Evolutionary conservation across 129 eudicot species (phyloP).

Genomic region (Silybum marianum): DNA sequence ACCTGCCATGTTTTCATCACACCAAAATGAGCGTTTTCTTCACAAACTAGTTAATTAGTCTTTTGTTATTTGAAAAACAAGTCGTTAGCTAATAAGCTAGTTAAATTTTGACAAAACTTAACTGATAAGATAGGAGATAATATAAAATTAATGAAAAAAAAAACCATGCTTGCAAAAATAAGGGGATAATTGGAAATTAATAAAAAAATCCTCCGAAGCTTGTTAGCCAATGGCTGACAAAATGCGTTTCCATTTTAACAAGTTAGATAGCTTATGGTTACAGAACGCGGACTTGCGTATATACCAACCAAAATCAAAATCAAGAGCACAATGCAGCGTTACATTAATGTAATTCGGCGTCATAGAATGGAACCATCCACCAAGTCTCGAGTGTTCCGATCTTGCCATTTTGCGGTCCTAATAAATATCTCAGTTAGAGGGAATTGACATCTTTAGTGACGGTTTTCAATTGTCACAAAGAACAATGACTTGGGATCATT

Average conservation of each 20-base stretch:
- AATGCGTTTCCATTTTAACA: neutral
- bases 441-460: neutral
- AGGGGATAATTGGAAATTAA: neutral
- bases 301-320: conserved; percentile 62
- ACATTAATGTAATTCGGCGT: conserved; percentile 25
- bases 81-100: neutral
- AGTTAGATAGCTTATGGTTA: neutral
- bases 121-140: neutral
- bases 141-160: neutral
- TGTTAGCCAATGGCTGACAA: neutral
- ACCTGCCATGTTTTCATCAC: conserved; percentile 29
- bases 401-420: conserved; percentile 63
- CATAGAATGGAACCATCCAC: conserved; percentile 55
- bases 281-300: neutral
- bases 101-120: no score
- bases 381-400: conserved; percentile 54
- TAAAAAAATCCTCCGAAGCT: neutral
- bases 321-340: conserved; percentile 56
- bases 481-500: no score
- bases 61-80: neutral
- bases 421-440: neutral
- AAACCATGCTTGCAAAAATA: neutral
- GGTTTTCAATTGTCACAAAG: neutral
- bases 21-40: neutral
- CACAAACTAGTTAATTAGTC: neutral